A percentile compares a stretch with the other conserved stretches of the same genome.
These are phyloP conservation scores for Kodamaea sagamina DNA, from an alignment of 805 yeast species.

Conservation along the genomic window DNA sequence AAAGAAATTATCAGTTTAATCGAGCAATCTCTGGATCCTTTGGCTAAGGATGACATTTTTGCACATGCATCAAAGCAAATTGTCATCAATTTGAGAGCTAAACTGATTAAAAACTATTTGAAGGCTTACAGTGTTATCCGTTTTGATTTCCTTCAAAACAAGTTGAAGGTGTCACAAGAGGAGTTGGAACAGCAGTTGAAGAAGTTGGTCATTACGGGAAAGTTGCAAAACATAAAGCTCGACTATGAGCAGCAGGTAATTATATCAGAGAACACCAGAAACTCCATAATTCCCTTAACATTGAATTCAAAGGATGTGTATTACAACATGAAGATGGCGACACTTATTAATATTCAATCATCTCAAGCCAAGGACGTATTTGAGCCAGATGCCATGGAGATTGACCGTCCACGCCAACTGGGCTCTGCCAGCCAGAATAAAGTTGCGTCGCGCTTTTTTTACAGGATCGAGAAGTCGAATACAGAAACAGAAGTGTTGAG, in stretches of 20 bases:
- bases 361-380: neutral
- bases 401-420: conserved; percentile 17
- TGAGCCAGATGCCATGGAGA: conserved; percentile 7
- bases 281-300: conserved; percentile 15
- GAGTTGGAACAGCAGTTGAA: conserved; percentile 32
- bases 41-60: conserved; percentile 34
- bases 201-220: conserved; percentile 33
- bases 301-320: conserved; percentile 25
- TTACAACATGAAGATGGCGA: conserved; percentile 21
- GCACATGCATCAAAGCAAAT: conserved; percentile 28
- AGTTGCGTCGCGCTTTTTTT: conserved; percentile 10
- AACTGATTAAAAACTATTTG: conserved; percentile 29
- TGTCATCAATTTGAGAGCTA: conserved; percentile 32
- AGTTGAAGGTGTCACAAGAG: conserved; percentile 21
- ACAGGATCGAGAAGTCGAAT: conserved; percentile 11
- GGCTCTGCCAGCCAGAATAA: neutral
- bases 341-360: neutral
- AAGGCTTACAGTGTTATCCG: conserved; percentile 33
- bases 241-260: conserved; percentile 31
- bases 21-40: conserved; percentile 22
- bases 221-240: conserved; percentile 27
- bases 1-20: conserved; percentile 19
- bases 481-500: conserved; percentile 11
- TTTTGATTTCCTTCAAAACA: conserved; percentile 27
- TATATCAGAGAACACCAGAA: conserved; percentile 13